Percentiles rank a stretch among this genome's conserved stretches.
These are phyloP conservation scores for Groenewaldozyma salmanticensis DNA, from an alignment of 805 yeast species.

Conservation along the genomic window DNA sequence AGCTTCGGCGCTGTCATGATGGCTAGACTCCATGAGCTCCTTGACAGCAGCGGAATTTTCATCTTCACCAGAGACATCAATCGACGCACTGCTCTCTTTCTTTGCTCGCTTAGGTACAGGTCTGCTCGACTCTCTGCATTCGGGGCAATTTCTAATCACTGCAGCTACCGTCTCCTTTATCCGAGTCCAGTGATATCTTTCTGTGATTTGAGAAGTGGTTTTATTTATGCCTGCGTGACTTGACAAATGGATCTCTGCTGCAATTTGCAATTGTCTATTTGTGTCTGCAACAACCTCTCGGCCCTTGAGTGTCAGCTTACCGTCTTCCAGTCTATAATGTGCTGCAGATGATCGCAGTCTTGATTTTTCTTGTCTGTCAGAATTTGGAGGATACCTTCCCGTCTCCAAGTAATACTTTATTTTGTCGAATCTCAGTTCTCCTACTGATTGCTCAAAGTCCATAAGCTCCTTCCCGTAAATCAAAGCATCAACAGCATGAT, in stretches of 20 bases:
- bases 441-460: conserved; percentile 39
- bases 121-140: conserved; percentile 47
- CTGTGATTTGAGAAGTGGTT: conserved; percentile 68
- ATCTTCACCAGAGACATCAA: conserved; percentile 19
- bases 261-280: conserved; percentile 62
- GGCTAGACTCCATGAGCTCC: no score
- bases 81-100: conserved; percentile 16
- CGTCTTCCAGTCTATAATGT: conserved; percentile 62
- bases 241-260: conserved; percentile 55
- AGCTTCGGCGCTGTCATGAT: not conserved
- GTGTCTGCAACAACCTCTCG: conserved; percentile 78
- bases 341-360: conserved; percentile 69
- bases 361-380: conserved; percentile 80
- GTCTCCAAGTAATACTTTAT: conserved; percentile 70
- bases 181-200: conserved; percentile 82
- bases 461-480: conserved; percentile 77
- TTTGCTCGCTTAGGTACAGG: conserved; percentile 20
- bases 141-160: conserved; percentile 65
- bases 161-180: conserved; percentile 79
- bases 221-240: conserved; percentile 85
- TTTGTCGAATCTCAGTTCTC: conserved; percentile 52
- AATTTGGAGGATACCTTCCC: conserved; percentile 76
- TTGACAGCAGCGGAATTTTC: conserved; percentile 6
- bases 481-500: conserved; percentile 75
- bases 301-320: conserved; percentile 65